A percentile compares a stretch with the other conserved stretches of the same genome.
Conservation (phyloP, 108 stramenopile genomes). For the Stephanodiscus triporus region DNA sequence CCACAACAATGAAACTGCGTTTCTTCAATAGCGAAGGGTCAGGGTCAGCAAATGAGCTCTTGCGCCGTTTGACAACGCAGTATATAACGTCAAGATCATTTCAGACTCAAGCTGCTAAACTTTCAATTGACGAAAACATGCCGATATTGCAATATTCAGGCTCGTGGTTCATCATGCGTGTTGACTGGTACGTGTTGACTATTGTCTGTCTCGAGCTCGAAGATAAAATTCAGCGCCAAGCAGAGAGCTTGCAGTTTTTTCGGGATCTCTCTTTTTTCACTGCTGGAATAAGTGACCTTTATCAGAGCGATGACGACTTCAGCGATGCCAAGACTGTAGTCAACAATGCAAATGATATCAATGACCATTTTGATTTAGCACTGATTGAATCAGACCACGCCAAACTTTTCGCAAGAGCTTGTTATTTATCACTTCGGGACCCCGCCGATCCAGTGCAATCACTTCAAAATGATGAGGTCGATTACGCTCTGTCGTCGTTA, state of each 20-base stretch:
- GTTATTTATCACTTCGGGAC: conserved; percentile 62
- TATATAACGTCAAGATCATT: conserved; percentile 56
- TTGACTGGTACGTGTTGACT: conserved; percentile 68
- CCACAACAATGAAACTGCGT: conserved; percentile 55
- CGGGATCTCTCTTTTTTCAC: conserved; percentile 69
- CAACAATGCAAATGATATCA: conserved; percentile 47
- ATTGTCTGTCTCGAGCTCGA: conserved; percentile 46
- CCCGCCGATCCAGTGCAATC: conserved; percentile 13
- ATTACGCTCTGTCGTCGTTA: conserved; percentile 23
- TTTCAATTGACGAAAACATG: conserved; percentile 39
- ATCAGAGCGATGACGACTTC: conserved; percentile 65
- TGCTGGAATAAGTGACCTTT: conserved; percentile 66
- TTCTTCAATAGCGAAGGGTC: conserved; percentile 51
- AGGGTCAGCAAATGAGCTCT: conserved; percentile 53
- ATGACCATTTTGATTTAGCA: conserved; percentile 57
- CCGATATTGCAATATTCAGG: conserved; percentile 53
- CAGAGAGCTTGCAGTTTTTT: conserved; percentile 21
- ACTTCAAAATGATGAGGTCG: conserved; percentile 24
- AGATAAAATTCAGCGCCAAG: conserved; percentile 33
- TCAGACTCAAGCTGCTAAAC: conserved; percentile 49
- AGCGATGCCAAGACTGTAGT: conserved; percentile 35
- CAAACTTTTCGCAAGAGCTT: conserved; percentile 59
- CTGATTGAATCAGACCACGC: conserved; percentile 56
- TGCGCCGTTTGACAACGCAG: conserved; percentile 48
- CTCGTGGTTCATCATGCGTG: conserved; percentile 67